phyloP scores from a whole-genome alignment of 2,329 filamentous ascomycete genomes.

The Curvularia hawaiiensis region DNA sequence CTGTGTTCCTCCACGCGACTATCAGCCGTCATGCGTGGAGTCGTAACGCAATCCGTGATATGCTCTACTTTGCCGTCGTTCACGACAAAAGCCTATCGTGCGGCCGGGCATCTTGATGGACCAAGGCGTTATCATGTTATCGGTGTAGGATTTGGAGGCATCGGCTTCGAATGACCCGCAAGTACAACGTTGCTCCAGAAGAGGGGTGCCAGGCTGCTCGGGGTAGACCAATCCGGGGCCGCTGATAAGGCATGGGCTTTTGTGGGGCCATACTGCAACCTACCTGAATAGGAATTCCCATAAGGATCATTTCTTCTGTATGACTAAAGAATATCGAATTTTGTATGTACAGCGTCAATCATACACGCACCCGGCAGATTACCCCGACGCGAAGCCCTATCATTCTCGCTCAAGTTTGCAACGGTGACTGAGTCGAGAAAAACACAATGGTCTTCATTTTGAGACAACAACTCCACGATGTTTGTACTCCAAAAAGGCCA shows the following conservation, averaged over 20 bases:
- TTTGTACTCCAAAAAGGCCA: too few species aligned
- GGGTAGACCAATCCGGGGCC: constrained; percentile 8
- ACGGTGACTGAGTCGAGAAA: neutral
- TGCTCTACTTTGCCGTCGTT: constrained; percentile 1
- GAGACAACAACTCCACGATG: neutral
- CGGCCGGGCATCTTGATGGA: constrained; percentile 1
- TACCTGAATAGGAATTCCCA: constrained; percentile 3
- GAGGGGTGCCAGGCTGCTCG: neutral
- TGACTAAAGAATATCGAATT: neutral
- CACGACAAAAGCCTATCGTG: neutral
- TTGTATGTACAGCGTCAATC: neutral
- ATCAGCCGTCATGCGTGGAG: constrained; percentile 7
- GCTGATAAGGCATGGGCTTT: constrained; percentile 13
- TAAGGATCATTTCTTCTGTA: neutral
- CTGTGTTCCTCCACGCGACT: neutral
- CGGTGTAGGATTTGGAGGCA: neutral
- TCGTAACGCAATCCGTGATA: constrained; percentile 4
- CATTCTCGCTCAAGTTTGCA: neutral
- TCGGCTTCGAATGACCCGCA: constrained; percentile 13
- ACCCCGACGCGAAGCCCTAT: neutral
- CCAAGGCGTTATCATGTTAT: constrained; percentile 9
- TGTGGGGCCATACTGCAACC: constrained; percentile 5
- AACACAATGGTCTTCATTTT: neutral
- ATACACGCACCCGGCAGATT: too few species aligned
- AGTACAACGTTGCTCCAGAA: constrained; percentile 4